Base-by-base conservation (phyloP, 139 green algal genomes). In the Yamagishiella unicocca region DNA sequence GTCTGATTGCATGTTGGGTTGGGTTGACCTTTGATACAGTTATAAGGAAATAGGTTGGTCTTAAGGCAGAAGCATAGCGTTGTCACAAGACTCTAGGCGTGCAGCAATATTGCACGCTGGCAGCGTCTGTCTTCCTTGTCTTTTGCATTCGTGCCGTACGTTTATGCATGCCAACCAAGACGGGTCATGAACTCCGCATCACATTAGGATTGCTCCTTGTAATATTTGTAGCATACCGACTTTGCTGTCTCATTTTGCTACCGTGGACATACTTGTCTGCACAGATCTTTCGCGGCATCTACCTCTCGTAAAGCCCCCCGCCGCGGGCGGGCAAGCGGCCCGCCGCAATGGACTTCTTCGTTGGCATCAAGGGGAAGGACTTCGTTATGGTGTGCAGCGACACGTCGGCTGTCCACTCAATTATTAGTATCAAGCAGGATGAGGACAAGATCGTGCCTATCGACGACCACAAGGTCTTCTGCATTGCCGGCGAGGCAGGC, bases 381-480 rank as follows among this genome's bases (percentile, higher is more conserved):
- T 99, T 99, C 84, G 96, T 97, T n/a, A 93, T 99, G 90, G 89
- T 99, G 1, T 98, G 95, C 85, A 94, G 94, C 77, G 98, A 99
- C 90, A 99, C 96, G 0, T 92, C 83, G 14, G 96, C 97, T 17
- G 90, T 93, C 43, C 95, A 98, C 77, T 95, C 93, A 25, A 99
- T 99, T 91, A 97, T 99, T 72, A 96, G 94, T 29, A 98, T 99
- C 85, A 99, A 99, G 91, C 92, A 97, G 46, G 97, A 99, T 79
- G 98, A 99, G 90, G 96, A 98, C 88, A 98, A 98, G 90, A 96
- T 98, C 82, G 88, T 97, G 53, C 93, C 94, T 33, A 90, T 96
- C 4, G 97, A 99, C 88, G 72, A 31, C 8, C 95, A 98, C 88
- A 98, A 97, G 80, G 87, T 99, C 43, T 95, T 99, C 81, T 97